phyloP scores from a whole-genome alignment of 495 filamentous ascomycete species.

The Penicillium taxi region DNA sequence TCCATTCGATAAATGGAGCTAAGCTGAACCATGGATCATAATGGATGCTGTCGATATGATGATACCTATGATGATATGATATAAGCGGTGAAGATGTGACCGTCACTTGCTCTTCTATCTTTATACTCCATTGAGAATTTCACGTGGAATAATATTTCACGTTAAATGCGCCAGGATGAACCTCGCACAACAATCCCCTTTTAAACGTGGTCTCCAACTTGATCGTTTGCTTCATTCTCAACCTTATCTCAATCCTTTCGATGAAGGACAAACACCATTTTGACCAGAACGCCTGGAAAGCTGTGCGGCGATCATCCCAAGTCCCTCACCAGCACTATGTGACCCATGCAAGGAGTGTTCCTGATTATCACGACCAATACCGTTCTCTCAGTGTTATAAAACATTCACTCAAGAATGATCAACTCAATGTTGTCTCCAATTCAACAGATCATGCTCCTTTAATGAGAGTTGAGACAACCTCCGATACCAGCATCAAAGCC shows the following conservation, averaged over 20 bases:
- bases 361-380: neutral
- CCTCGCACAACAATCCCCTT: neutral
- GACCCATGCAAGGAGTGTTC: slow-evolving; percentile 6
- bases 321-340: slow-evolving; percentile 11
- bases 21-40: no score
- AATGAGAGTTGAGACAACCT: slow-evolving; percentile 3
- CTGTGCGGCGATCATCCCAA: slow-evolving; percentile 9
- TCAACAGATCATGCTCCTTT: slow-evolving; percentile 14
- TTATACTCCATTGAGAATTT: no score
- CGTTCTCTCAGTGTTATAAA: slow-evolving; percentile 3
- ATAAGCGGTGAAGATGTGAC: no score
- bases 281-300: slow-evolving; percentile 9
- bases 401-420: slow-evolving; percentile 2
- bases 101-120: no score
- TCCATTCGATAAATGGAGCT: no score
- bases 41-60: no score
- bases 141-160: no score
- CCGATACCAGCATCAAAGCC: neutral
- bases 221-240: neutral
- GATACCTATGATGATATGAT: no score
- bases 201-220: neutral
- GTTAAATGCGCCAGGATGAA: neutral
- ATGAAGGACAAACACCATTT: slow-evolving; percentile 10
- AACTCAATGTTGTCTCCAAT: slow-evolving; percentile 5
- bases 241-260: slow-evolving; percentile 1